phyloP scores from a whole-genome alignment of 331 rosid genomes.

The Erythrophleum ivorense region DNA sequence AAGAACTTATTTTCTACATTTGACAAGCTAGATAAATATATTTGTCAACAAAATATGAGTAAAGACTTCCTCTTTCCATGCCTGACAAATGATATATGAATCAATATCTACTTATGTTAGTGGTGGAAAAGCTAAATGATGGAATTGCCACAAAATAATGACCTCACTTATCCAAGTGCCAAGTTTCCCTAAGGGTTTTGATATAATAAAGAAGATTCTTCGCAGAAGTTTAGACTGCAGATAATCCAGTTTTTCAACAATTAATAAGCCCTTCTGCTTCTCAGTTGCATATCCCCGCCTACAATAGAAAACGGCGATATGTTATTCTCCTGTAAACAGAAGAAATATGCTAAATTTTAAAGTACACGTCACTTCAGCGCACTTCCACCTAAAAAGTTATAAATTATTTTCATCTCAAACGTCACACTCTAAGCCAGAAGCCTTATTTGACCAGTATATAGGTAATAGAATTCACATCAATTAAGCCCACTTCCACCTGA shows the following conservation, averaged over 20 bases:
- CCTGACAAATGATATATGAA: slow-evolving; percentile 31
- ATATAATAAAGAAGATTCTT: slow-evolving; percentile 69
- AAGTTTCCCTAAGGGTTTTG: slow-evolving; percentile 77
- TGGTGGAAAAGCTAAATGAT: slow-evolving; percentile 32
- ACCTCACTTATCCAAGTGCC: slow-evolving; percentile 83
- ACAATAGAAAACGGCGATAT: slow-evolving; percentile 37
- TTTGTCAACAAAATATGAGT: slow-evolving; percentile 13
- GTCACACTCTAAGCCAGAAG: slow-evolving; percentile 30
- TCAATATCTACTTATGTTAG: slow-evolving; percentile 26
- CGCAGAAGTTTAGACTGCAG: slow-evolving; percentile 82
- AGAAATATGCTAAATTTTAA: slow-evolving; percentile 32
- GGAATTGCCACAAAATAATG: slow-evolving; percentile 43
- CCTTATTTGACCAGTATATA: slow-evolving; percentile 18
- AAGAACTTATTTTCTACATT: slow-evolving; percentile 8
- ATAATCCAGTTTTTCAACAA: slow-evolving; percentile 93
- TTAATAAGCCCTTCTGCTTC: slow-evolving; percentile 82
- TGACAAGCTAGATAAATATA: slow-evolving; percentile 26
- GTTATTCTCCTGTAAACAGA: slow-evolving; percentile 33
- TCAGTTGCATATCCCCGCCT: slow-evolving; percentile 97
- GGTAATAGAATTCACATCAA: background rate
- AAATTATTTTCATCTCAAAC: slow-evolving; percentile 24
- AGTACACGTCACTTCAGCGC: slow-evolving; percentile 8
- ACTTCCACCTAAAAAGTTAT: slow-evolving; percentile 23
- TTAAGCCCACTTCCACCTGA: background rate
- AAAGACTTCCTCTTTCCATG: slow-evolving; percentile 34